Conservation (phyloP, 2,329 filamentous ascomycete genomes). For the Pseudogymnoascus sp. region DNA sequence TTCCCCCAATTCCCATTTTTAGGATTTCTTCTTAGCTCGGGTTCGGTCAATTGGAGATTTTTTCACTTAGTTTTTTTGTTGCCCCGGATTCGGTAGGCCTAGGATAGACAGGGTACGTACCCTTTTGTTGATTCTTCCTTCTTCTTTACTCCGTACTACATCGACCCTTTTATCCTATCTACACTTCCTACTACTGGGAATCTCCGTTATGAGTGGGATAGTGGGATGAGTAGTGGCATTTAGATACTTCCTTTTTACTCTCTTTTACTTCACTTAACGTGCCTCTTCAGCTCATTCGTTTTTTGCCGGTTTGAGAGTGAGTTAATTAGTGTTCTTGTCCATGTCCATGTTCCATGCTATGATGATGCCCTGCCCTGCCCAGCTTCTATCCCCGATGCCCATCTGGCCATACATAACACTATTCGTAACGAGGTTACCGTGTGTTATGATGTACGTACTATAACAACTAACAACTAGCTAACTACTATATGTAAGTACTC, state of each 20-base stretch:
- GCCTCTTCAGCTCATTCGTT: too few relatives aligned
- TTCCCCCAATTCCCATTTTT: too few relatives aligned
- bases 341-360: neutral
- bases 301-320: neutral
- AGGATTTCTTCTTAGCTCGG: neutral
- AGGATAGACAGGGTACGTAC: neutral
- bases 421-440: neutral
- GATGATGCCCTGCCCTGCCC: neutral
- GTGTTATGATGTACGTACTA: neutral
- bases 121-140: too few relatives aligned
- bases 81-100: neutral
- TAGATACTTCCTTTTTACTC: neutral
- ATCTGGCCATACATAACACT: neutral
- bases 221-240: neutral
- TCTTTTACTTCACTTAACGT: too few relatives aligned
- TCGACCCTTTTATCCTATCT: neutral
- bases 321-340: too few relatives aligned
- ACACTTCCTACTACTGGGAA: neutral
- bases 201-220: neutral
- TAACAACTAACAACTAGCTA: too few relatives aligned
- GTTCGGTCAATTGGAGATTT: neutral
- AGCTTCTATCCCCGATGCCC: neutral
- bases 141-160: neutral
- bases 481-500: neutral
- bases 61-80: neutral